Evolutionary conservation across 805 yeast genomes (phyloP), one percentile per base, ranked within the genome.

Genomic region (Wickerhamomyces tratensis): DNA sequence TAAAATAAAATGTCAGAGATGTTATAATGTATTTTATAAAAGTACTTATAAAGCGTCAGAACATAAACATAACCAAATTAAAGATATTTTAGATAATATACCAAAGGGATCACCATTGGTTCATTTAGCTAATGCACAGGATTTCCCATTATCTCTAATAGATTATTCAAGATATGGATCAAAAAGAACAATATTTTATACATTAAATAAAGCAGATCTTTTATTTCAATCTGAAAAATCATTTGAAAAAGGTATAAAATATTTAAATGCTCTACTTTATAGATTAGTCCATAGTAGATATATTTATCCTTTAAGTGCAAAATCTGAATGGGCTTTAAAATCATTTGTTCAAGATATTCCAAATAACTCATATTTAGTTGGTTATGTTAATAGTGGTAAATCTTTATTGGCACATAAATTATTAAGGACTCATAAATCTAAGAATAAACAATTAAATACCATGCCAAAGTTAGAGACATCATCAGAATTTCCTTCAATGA

Each of bases 371-470:
- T 79, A 74, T 51, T 58, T 84, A 30, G 62, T 83, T 20, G 94
- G 94, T 1, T 70, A 69, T 45, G 77, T 82, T 10, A 84, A 84
- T 52, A 69, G 75, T 12, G 94, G 94, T 1, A 84, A 84, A 55
- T 77, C 86, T 3, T 68, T 82, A 2, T 49, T 84, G 34, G 66
- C 82, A 1, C 74, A 71, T 48, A 52, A 76, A 15, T 48, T 82
- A 15, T 46, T 73, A 71, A 49, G 53, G 35, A 43, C 39, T 12
- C 46, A 12, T 15, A 39, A 15, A 60, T 61, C 3, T 34, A 35
- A 27, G 57, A 55, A 39, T 30, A 50, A 4, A 27, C 35, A 6
- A 36, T 39, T 5, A 49, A 48, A 37, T 35, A 38, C 8, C 35
- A 42, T 13, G 34, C 34, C 34, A 12, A 60, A 60, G 27, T 46